Conservation (phyloP, 371 early-diverging fungal genomes). For the Mucor velutinosus region DNA sequence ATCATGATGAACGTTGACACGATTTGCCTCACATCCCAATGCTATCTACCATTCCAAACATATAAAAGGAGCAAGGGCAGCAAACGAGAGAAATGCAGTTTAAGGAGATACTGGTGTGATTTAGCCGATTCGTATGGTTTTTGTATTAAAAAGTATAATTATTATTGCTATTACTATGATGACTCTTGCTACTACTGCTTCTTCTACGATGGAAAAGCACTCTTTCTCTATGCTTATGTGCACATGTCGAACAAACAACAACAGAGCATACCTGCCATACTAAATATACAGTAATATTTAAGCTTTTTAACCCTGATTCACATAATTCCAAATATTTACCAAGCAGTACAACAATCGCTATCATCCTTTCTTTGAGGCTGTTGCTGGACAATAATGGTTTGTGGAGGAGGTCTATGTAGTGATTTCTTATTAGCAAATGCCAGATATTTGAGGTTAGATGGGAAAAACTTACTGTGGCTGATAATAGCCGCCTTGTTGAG, state of each 20-base stretch:
- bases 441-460: neutral
- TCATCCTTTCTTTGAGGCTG: slow-evolving; percentile 29
- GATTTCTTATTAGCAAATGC: neutral
- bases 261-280: slow-evolving; percentile 33
- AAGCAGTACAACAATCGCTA: slow-evolving; percentile 36
- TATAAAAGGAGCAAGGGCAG: neutral
- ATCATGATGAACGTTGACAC: neutral
- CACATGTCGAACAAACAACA: slow-evolving; percentile 29
- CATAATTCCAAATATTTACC: slow-evolving; percentile 14
- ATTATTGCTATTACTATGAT: neutral
- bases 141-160: neutral
- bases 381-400: slow-evolving; percentile 34
- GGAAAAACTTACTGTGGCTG: slow-evolving; percentile 26
- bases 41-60: neutral
- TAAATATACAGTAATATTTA: neutral
- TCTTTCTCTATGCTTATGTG: slow-evolving; percentile 13
- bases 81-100: neutral
- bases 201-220: neutral
- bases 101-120: neutral
- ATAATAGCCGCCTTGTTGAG: slow-evolving; percentile 22
- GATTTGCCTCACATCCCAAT: neutral
- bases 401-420: slow-evolving; percentile 28
- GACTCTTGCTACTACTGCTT: neutral
- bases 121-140: neutral
- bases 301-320: neutral